phyloP scores from a whole-genome alignment of 768 basidiomycete genomes.

The Serendipita indica region DNA sequence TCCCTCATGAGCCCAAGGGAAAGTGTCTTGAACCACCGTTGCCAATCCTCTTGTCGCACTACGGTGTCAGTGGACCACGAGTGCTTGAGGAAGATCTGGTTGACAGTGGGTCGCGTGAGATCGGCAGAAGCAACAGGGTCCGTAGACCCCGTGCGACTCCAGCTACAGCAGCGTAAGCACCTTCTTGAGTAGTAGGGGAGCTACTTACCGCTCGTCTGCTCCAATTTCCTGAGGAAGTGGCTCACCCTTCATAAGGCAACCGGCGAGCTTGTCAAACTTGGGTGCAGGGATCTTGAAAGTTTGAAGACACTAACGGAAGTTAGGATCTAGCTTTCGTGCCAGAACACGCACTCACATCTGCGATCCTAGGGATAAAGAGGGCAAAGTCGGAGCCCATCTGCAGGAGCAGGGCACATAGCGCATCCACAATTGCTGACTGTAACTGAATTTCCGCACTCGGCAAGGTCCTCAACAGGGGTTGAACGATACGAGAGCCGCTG shows the following conservation, averaged over 20 bases:
- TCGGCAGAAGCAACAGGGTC: slow-evolving; percentile 17
- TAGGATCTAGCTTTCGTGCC: no score
- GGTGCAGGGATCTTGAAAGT: slow-evolving; percentile 25
- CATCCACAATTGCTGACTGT: slow-evolving; percentile 28
- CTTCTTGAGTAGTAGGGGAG: background rate
- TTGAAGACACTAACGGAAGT: slow-evolving; percentile 21
- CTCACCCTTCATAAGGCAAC: slow-evolving; percentile 30
- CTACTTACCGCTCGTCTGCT: background rate
- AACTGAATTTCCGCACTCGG: slow-evolving; percentile 22
- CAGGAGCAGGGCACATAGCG: slow-evolving; percentile 29
- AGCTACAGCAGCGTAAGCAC: background rate
- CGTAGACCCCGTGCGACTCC: background rate
- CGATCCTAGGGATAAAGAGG: slow-evolving; percentile 36
- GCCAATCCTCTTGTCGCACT: slow-evolving; percentile 26
- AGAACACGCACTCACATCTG: slow-evolving; percentile 24
- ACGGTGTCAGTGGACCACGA: slow-evolving; percentile 30
- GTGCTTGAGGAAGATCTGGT: slow-evolving; percentile 32
- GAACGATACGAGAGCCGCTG: slow-evolving; percentile 33
- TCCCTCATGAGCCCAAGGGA: slow-evolving; percentile 32
- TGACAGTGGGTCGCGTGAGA: slow-evolving; percentile 27
- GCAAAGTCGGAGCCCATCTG: slow-evolving; percentile 34
- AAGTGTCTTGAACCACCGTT: slow-evolving; percentile 31
- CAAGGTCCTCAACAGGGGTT: slow-evolving; percentile 30
- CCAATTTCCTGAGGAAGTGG: slow-evolving; percentile 25
- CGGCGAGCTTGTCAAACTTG: slow-evolving; percentile 28